Evolutionary conservation across 1,284 basidiomycete genomes (phyloP), one percentile per base, ranked within the genome.

Genomic region (Tilletia horrida): DNA sequence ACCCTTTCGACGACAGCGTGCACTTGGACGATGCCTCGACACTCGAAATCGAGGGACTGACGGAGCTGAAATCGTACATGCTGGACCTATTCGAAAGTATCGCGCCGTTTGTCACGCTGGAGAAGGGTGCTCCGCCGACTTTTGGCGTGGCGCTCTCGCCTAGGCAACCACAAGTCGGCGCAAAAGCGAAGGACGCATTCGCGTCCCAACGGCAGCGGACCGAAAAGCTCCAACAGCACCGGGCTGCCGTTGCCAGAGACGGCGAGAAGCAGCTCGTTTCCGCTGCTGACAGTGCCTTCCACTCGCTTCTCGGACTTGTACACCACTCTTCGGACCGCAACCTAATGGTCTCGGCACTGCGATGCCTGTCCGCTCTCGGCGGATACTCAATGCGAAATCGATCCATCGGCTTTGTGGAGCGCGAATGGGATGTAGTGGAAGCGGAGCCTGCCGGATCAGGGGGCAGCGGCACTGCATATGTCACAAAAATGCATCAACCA

Each of bases 11-110:
- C 35, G 55, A 59, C 27, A 21, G 55, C 29, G n/a, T 59, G 9
- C 18, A 8, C 11, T n/a, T 59, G 18, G 55, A 29, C 3, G 23
- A 65, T 29, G 13, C n/a, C 16, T 59, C 55, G 13, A 29, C 55
- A 68, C 67, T 69, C 42, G 76, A 76, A 50, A 40, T 75, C 13
- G 73, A 76, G 57, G 76, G 75, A 25, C 63, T 77, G n/a, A 47
- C 64, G 44, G 79, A 81, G 65, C 63, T 79, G 21, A 76, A 73
- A n/a, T 65, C 73, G 23, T 71, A 81, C 65, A 68, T 76, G 59
- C 73, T 81, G 44, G 79, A 79, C 57, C 69, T 81, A 6, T 73
- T 79, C 59, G 79, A 81, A 47, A 45, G 23, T 16, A 44, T 65
- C 23, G 57, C 57, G 29, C 50, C 64, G 42, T 35, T 57, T 16